Percentiles rank a stretch among this genome's conserved stretches.
Conservation (phyloP, 768 basidiomycete species). For the Boletus subcaerulescens region DNA sequence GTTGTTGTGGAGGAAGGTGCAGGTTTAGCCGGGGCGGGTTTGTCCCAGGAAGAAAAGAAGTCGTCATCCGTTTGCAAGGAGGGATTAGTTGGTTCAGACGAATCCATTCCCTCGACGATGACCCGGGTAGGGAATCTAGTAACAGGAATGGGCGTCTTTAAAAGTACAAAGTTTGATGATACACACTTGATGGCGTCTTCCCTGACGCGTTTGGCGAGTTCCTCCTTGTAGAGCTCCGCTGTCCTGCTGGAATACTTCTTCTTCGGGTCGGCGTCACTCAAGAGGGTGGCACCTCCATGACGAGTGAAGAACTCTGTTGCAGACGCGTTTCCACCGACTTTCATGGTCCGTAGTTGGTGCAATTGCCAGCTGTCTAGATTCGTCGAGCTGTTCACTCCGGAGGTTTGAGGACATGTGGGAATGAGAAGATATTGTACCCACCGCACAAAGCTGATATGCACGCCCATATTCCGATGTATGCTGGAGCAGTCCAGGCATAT, state of each 20-base stretch:
- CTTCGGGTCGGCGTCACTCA: conserved; percentile 75
- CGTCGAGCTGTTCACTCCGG: conserved; percentile 65
- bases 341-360: conserved; percentile 90
- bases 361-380: conserved; percentile 96
- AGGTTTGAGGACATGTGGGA: conserved; percentile 9
- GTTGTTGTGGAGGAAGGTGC: conserved; percentile 50
- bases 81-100: conserved; percentile 34
- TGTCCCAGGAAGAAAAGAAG: conserved; percentile 97
- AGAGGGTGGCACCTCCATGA: conserved; percentile 71
- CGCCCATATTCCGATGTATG: conserved; percentile 93
- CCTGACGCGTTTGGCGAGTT: conserved; percentile 73
- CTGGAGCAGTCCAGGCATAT: conserved; percentile 98
- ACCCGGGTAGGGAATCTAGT: conserved; percentile 74
- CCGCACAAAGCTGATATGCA: conserved; percentile 97
- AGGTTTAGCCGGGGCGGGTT: conserved; percentile 59
- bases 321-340: conserved; percentile 88
- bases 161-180: background rate
- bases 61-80: conserved; percentile 69
- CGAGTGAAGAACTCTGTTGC: conserved; percentile 88
- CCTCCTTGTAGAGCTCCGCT: conserved; percentile 90
- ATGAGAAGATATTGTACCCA: conserved; percentile 35
- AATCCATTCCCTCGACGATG: conserved; percentile 77
- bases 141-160: background rate
- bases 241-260: conserved; percentile 85
- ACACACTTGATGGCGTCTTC: conserved; percentile 71